phyloP scores from a whole-genome alignment of 1,284 basidiomycete genomes.

The Meripilus lineatus region DNA sequence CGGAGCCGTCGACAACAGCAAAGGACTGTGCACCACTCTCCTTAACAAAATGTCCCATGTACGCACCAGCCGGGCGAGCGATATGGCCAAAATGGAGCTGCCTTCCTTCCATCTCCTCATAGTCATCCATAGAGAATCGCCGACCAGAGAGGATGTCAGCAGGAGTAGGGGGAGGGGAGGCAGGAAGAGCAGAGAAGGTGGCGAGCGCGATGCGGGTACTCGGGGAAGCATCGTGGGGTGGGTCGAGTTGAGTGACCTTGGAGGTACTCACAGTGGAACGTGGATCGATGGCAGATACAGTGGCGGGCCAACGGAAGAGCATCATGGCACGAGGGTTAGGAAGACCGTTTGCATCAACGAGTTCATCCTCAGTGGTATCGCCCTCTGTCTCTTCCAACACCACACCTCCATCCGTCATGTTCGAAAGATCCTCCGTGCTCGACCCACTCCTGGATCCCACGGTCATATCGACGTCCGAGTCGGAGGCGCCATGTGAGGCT shows the following conservation, averaged over 20 bases:
- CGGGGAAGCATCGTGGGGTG: constrained; percentile 18
- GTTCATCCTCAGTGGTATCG: constrained; percentile 58
- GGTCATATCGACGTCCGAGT: constrained; percentile 26
- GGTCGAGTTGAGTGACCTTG: constrained; percentile 12
- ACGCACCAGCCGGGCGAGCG: constrained; percentile 28
- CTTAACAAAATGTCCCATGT: constrained; percentile 52
- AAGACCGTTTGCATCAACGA: constrained; percentile 64
- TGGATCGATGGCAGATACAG: constrained; percentile 65
- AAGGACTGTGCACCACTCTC: constrained; percentile 29
- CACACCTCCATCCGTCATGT: constrained; percentile 30
- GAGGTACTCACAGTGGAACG: constrained; percentile 58
- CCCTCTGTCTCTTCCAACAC: constrained; percentile 27
- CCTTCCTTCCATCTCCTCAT: constrained; percentile 34
- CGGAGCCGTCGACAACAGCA: constrained; percentile 56
- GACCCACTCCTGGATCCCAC: constrained; percentile 13
- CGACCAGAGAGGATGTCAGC: constrained; percentile 62
- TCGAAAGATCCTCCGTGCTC: constrained; percentile 23
- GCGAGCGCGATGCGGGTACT: constrained; percentile 27
- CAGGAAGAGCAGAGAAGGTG: constrained; percentile 26
- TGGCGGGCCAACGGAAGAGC: constrained; percentile 59
- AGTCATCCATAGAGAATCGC: constrained; percentile 37
- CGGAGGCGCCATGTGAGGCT: constrained; percentile 14
- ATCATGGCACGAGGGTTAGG: constrained; percentile 71
- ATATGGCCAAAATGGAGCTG: constrained; percentile 14
- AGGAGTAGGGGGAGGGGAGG: constrained; percentile 40